Conservation (phyloP, 1,284 basidiomycete species). For the Trametes pubescens region DNA sequence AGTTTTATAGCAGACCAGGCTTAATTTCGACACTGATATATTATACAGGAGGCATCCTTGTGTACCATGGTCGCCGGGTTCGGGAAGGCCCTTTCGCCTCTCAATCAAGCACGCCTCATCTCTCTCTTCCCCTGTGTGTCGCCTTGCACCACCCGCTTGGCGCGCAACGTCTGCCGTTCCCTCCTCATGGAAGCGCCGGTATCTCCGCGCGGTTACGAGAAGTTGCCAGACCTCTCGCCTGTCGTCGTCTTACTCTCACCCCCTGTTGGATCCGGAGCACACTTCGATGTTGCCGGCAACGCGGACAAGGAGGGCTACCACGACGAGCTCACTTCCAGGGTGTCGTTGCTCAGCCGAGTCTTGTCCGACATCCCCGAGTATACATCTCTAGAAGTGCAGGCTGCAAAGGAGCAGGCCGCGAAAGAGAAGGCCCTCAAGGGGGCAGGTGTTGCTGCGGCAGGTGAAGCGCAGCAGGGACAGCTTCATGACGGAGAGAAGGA, state of each 20-base stretch:
- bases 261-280: constrained; percentile 36
- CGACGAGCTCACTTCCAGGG: constrained; percentile 59
- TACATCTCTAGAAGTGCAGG: constrained; percentile 53
- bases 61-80: constrained; percentile 54
- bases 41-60: constrained; percentile 54
- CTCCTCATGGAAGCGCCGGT: constrained; percentile 35
- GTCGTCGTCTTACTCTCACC: constrained; percentile 48
- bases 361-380: constrained; percentile 66
- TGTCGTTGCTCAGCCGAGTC: constrained; percentile 62
- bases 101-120: constrained; percentile 57
- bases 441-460: constrained; percentile 16
- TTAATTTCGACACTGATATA: constrained; percentile 3
- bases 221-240: constrained; percentile 34
- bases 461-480: constrained; percentile 21
- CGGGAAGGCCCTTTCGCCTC: constrained; percentile 38
- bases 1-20: constrained; percentile 16
- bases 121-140: constrained; percentile 61
- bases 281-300: constrained; percentile 54
- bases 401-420: constrained; percentile 21
- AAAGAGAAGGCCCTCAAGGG: constrained; percentile 36
- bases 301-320: constrained; percentile 64
- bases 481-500: constrained; percentile 7
- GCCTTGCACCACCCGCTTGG: constrained; percentile 59
- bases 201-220: constrained; percentile 23
- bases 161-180: constrained; percentile 59